Conservation (phyloP, 2,329 filamentous ascomycete species). For the Fusarium succisae region DNA sequence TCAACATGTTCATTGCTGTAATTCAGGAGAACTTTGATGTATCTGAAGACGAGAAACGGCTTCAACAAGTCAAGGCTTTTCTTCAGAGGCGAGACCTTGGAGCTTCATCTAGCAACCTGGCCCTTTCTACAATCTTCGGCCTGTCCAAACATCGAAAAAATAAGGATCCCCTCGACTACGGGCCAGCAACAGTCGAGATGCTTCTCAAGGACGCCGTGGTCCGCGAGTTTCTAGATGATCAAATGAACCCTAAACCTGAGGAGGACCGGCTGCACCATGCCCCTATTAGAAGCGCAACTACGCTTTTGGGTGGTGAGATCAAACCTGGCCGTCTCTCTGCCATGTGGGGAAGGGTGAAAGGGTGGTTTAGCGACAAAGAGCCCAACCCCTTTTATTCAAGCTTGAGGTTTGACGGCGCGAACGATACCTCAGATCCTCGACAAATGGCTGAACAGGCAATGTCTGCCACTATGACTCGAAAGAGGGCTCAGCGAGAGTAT, state of each 20-base stretch:
- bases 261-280: slow-evolving; percentile 44
- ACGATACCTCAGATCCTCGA: slow-evolving; percentile 83
- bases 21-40: slow-evolving; percentile 99
- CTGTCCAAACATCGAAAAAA: slow-evolving; percentile 67
- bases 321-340: slow-evolving; percentile 68
- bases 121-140: slow-evolving; percentile 76
- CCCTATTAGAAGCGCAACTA: slow-evolving; percentile 47
- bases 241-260: slow-evolving; percentile 44
- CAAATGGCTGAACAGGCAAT: slow-evolving; percentile 93
- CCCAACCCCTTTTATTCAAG: slow-evolving; percentile 96
- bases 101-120: slow-evolving; percentile 76
- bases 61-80: slow-evolving; percentile 96
- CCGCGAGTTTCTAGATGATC: slow-evolving; percentile 86
- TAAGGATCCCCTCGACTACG: slow-evolving; percentile 90
- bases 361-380: slow-evolving; percentile 70
- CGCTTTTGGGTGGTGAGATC: slow-evolving; percentile 53
- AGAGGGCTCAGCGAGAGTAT: slow-evolving; percentile 90
- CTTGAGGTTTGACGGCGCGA: slow-evolving; percentile 72
- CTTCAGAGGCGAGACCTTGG: slow-evolving; percentile 89
- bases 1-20: slow-evolving; percentile 99
- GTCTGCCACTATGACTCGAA: slow-evolving; percentile 81
- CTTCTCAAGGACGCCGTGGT: slow-evolving; percentile 95
- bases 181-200: slow-evolving; percentile 93
- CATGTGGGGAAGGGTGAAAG: slow-evolving; percentile 68
- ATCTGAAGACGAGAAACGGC: slow-evolving; percentile 95